phyloP scores from a whole-genome alignment of 257 asterid genomes.

The Solanum pinnatisectum region DNA sequence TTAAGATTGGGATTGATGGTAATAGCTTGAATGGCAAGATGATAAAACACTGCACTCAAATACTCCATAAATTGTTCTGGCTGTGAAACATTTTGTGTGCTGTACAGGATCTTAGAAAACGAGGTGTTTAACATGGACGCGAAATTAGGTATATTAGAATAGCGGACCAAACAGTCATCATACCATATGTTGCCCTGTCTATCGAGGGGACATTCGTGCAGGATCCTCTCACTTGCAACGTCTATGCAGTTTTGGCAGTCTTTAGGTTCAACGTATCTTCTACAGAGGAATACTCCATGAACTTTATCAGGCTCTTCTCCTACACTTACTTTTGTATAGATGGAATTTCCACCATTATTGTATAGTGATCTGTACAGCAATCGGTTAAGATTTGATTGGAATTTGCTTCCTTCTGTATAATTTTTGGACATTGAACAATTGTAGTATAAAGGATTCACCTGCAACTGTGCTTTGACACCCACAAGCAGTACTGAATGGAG shows the following conservation, averaged over 20 bases:
- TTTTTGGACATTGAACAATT: not conserved
- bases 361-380: not conserved
- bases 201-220: not conserved
- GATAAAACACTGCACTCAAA: not conserved
- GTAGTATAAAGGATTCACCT: too few relatives aligned
- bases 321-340: not conserved
- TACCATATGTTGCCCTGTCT: not conserved
- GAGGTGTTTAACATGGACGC: not conserved
- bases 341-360: not conserved
- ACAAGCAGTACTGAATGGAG: not conserved
- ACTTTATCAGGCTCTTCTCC: not conserved
- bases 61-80: not conserved
- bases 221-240: not conserved
- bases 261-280: not conserved
- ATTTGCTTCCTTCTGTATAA: not conserved
- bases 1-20: not conserved
- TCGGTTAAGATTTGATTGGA: not conserved
- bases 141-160: not conserved
- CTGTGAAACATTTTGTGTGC: not conserved
- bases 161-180: not conserved
- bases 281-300: not conserved
- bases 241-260: not conserved
- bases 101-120: rapidly evolving
- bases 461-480: not conserved
- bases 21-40: not conserved